Conservation (phyloP, 2,329 filamentous ascomycete species). For the Colletotrichum gigasporum region DNA sequence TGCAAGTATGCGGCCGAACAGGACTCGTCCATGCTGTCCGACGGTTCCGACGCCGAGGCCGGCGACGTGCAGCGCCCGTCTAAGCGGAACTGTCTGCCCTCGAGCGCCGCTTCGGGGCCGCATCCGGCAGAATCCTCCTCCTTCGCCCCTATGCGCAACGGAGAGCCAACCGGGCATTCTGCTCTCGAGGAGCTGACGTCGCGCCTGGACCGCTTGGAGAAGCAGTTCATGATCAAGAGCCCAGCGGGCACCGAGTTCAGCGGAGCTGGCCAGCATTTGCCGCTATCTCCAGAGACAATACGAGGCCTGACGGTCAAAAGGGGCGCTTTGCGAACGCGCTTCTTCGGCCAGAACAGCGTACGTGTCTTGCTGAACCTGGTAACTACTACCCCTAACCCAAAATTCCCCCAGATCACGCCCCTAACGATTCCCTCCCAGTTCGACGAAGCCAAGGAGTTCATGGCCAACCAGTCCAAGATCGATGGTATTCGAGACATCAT, state of each 20-base stretch:
- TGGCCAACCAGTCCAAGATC: constrained; percentile 52
- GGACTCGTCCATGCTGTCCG: constrained; percentile 57
- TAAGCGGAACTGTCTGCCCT: constrained; percentile 48
- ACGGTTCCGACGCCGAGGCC: constrained; percentile 55
- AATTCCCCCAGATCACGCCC: constrained; percentile 1
- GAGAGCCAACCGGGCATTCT: constrained; percentile 42
- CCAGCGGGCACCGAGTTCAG: constrained; percentile 49
- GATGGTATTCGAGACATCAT: constrained; percentile 54
- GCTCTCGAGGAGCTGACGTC: constrained; percentile 58
- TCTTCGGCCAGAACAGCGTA: constrained; percentile 63
- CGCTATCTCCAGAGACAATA: constrained; percentile 53
- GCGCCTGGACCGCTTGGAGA: constrained; percentile 65
- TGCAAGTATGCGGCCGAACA: constrained; percentile 64
- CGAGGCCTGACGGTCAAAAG: constrained; percentile 59
- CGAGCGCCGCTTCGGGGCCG: constrained; percentile 11
- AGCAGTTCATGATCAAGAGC: constrained; percentile 53
- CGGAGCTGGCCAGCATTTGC: constrained; percentile 43
- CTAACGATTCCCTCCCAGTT: constrained; percentile 49
- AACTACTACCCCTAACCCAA: constrained; percentile 36
- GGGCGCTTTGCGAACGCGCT: constrained; percentile 56
- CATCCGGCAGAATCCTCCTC: constrained; percentile 3
- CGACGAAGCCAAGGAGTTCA: constrained; percentile 62
- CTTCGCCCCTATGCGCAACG: constrained; percentile 35
- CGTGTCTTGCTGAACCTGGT: constrained; percentile 64
- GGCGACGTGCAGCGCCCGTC: constrained; percentile 44